phyloP scores from a whole-genome alignment of 2,329 filamentous ascomycete genomes.

The Beauveria varroae region DNA sequence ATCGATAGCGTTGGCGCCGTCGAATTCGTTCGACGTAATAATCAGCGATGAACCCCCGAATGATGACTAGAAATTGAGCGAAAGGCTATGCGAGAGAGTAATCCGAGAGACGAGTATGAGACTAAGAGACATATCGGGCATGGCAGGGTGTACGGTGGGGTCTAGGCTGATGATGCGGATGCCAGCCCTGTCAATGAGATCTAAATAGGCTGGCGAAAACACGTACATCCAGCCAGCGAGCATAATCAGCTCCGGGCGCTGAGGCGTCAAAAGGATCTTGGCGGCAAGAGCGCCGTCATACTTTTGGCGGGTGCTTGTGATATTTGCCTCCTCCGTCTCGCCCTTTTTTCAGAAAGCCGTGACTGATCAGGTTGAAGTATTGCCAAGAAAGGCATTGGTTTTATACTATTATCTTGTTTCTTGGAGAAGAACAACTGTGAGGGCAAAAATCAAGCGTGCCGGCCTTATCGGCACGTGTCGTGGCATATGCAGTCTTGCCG shows the following conservation, averaged over 20 bases:
- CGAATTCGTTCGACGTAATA: conserved; percentile 47
- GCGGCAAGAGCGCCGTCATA: conserved; percentile 72
- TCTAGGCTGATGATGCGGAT: conserved; percentile 77
- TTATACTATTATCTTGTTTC: too few relatives aligned
- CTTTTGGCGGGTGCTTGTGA: conserved; percentile 50
- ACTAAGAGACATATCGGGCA: conserved; percentile 10
- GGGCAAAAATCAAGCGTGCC: too few relatives aligned
- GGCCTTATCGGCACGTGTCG: conserved; percentile 36
- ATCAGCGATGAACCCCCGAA: too few relatives aligned
- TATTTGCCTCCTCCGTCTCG: conserved; percentile 51
- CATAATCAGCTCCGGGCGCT: conserved; percentile 66
- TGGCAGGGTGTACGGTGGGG: conserved; percentile 54
- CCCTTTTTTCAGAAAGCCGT: conserved; percentile 48
- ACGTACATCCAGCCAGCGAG: conserved; percentile 88
- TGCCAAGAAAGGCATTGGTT: conserved; percentile 54
- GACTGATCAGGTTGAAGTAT: conserved; percentile 74
- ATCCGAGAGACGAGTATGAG: too few relatives aligned
- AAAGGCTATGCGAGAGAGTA: too few relatives aligned
- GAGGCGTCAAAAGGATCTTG: conserved; percentile 46
- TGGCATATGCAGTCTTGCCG: conserved; percentile 39
- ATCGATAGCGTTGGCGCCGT: conserved; percentile 72
- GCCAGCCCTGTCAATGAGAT: conserved; percentile 53
- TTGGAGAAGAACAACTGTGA: accelerated
- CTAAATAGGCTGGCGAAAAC: conserved; percentile 61
- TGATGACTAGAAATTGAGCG: too few relatives aligned